These are phyloP conservation scores for Phalaenopsis equestris DNA, from an alignment of 106 monocot species.

Conservation along the genomic window DNA sequence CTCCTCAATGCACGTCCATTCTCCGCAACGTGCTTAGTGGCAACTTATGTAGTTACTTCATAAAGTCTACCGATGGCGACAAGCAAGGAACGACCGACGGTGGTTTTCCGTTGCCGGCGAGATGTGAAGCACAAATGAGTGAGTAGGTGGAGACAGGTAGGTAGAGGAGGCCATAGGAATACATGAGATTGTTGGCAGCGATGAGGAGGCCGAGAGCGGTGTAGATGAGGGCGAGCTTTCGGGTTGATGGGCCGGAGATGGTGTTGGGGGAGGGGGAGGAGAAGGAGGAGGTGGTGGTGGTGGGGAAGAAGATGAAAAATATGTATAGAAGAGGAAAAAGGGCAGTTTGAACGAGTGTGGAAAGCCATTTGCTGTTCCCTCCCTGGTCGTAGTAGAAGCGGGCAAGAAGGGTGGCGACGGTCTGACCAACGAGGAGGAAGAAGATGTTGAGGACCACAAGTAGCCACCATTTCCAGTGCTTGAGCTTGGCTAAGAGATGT, in stretches of 20 bases:
- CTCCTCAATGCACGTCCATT: too few species aligned
- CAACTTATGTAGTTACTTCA: too few species aligned
- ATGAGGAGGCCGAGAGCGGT: constrained; percentile 29
- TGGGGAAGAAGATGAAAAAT: constrained; percentile 9
- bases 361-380: constrained; percentile 39
- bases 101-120: too few species aligned
- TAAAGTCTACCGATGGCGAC: too few species aligned
- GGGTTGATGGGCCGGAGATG: constrained; percentile 3
- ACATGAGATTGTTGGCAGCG: constrained; percentile 40
- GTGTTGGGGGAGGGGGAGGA: constrained; percentile 7
- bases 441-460: constrained; percentile 21
- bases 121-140: constrained; percentile 40
- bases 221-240: constrained; percentile 18
- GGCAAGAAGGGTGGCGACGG: constrained; percentile 32
- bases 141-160: constrained; percentile 56
- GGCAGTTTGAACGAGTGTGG: constrained; percentile 33
- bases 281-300: neutral
- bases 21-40: too few species aligned
- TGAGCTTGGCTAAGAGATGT: neutral
- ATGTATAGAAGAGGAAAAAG: constrained; percentile 23
- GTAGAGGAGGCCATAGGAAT: constrained; percentile 53
- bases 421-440: constrained; percentile 36
- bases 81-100: too few species aligned
- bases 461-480: constrained; percentile 32
- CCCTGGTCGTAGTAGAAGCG: constrained; percentile 43